Base-by-base conservation (phyloP, 2,329 filamentous ascomycete species). In the Botryotinia convoluta region DNA sequence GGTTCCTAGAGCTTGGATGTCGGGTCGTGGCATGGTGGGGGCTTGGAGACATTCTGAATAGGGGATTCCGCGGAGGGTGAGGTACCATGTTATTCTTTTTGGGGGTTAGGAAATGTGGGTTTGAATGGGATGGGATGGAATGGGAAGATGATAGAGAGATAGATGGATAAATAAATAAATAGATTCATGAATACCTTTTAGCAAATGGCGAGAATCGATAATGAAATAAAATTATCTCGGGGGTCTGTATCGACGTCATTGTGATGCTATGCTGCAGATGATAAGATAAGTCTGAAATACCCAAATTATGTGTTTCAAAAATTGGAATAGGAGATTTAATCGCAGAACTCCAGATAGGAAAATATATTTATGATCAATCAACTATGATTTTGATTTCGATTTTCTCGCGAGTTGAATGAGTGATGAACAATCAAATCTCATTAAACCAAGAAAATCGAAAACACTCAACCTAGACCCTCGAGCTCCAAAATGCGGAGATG, bases 121-220 rank as follows among this genome's bases (percentile, higher is more conserved):
- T 16, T 10, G 29, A 18, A 3, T 8, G 29, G 57, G 29, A 62
- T 44, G 45, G 10, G 37, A 45, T n/a, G 26, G 48, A 9, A n/a
- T 26, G 45, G 26, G 48, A 14, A 51, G 10, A 2, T 45, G 37
- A 39, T 39, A 18, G 14, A 18, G 14, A 14, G 10, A 51, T 45
- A 20, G 0, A n/a, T 51, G 4, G 0, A n/a, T n/a, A n/a, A 14
- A 16, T 29, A 29, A 44, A 51, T 51, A 48, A 5, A n/a, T 7
- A 8, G 4, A 16, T 32, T 2, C 22, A 20, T 26, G 68, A 48
- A 26, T 74, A 78, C 74, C 90, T 84, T 72, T 85, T 85, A 12
- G 90, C 90, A 78, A 88, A 93, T 0, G 91, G 90, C 18, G 91
- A 93, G 78, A 84, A 86, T 26, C 84, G 80, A 80, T 93, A 93